Evolutionary conservation across 441 rosid species (phyloP).

Genomic region (Mallotus japonicus): DNA sequence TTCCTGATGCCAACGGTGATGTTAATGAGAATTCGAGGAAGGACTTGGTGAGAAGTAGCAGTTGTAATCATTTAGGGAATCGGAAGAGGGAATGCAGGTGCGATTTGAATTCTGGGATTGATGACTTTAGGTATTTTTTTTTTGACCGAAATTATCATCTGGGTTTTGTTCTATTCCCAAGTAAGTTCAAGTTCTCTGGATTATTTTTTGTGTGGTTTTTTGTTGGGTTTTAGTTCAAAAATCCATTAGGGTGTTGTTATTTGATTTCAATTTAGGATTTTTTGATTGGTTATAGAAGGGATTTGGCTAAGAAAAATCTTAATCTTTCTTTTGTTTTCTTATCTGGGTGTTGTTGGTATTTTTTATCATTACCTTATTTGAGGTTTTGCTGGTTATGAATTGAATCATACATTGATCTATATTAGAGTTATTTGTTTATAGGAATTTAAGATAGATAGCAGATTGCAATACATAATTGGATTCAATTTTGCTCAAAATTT

Average conservation of each 20-base stretch:
- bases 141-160: constrained; percentile 10
- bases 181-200: constrained; percentile 18
- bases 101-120: constrained; percentile 77
- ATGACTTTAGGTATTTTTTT: constrained; percentile 7
- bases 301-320: neutral
- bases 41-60: neutral
- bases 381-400: neutral
- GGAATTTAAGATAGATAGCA: neutral
- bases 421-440: neutral
- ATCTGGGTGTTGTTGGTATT: neutral
- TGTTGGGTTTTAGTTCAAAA: neutral
- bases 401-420: constrained; percentile 13
- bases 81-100: constrained; percentile 49
- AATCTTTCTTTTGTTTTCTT: neutral
- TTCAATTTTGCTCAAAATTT: constrained; percentile 13
- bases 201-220: neutral
- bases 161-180: constrained; percentile 15
- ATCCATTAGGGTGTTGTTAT: constrained; percentile 2
- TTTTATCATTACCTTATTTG: neutral
- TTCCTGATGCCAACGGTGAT: constrained; percentile 43
- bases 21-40: constrained; percentile 44
- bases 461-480: neutral
- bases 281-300: too few species aligned
- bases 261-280: neutral
- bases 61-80: constrained; percentile 19